Base-by-base conservation (phyloP, 1,284 basidiomycete genomes). In the Papiliotrema laurentii region DNA sequence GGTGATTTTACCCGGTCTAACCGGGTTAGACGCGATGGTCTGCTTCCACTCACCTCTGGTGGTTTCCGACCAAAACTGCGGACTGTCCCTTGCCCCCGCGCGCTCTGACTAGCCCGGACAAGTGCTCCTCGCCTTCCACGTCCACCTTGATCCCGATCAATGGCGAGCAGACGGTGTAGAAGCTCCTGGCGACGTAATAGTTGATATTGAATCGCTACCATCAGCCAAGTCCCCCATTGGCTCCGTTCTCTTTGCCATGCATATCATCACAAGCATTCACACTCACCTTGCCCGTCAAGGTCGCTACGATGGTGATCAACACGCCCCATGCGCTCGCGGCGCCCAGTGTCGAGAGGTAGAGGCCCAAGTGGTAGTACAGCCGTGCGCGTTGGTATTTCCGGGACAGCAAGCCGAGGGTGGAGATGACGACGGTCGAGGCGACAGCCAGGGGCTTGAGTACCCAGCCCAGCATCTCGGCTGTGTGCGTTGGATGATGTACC, bases 101-200 rank as follows among this genome's bases (percentile, higher is more conserved):
- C 83, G 42, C 79, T 68, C 37, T 79, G 30, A 64, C 79, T 11
- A 72, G 51, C 67, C 76, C 42, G 54, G 68, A 44, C 43, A 97
- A 77, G 67, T 93, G 77, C 67, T 97, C 87, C 64, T 85, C 83
- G 24, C 91, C 92, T 68, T 97, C 90, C 27, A 97, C 80, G 45
- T 83, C 80, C 60, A 97, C 77, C 42, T 77, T 74, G 58, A 94
- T 76, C 54, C 84, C 86, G 41, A 93, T 69, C 3, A 84, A 69
- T 13, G 81, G 81, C 33, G 82, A 79, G 39, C 83, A 81, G 49
- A 90, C 58, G 45, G 71, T 63, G 76, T 94, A 91, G 77, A 98
- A 97, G 37, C 81, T 82, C 44, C 89, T 77, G 2, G 91, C 94
- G 35, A 94, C 86, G 57, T 87, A 77, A 61, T 81, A 86, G 75